Base-by-base conservation (phyloP, 805 yeast genomes). In the Debaryomyces tyrocola region DNA sequence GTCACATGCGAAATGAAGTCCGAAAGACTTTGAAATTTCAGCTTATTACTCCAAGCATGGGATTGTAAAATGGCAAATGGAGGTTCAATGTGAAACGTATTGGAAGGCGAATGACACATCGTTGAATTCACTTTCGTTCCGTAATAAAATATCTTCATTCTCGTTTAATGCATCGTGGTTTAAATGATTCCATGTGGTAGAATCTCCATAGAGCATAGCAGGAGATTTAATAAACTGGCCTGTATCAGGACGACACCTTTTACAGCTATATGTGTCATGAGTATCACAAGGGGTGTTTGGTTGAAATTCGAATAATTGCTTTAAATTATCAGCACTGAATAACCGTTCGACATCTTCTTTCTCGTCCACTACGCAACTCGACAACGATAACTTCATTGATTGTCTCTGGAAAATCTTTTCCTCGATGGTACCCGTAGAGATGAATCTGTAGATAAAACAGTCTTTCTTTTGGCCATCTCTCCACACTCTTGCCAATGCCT, bases 401-500 rank as follows among this genome's bases (percentile, higher is more conserved):
- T 94, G 99, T 45, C 99, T 74, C 69, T 94, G 99, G 66, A 87
- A 90, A 29, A 94, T 94, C 66, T 94, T 94, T 59, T 92, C 99
- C 59, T 92, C 99, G 44, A 92, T 94, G 1, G 96, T 83, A 10
- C 99, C 99, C 0, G 98, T 90, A 6, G 95, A 80, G 47, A 92
- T 91, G 56, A 94, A 91, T 55, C 99, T 75, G 65, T 94, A 94
- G 35, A 92, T 94, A 59, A 86, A 92, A 70, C 99, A 94, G 64
- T 88, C 96, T 66, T 92, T 94, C 75, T 88, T 92, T 62, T 92
- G 99, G 0, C 99, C 99, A 69, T 94, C 99, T 75, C 99, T 83
- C 98, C 98, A 94, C 4, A 94, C 96, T 65, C 99, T 80, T 0
- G 98, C 98, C 51, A 94, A 74, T 0, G 98, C 98, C 67, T 92